Evolutionary conservation across 331 rosid genomes (phyloP).

Genomic region (Ulmus americana): DNA sequence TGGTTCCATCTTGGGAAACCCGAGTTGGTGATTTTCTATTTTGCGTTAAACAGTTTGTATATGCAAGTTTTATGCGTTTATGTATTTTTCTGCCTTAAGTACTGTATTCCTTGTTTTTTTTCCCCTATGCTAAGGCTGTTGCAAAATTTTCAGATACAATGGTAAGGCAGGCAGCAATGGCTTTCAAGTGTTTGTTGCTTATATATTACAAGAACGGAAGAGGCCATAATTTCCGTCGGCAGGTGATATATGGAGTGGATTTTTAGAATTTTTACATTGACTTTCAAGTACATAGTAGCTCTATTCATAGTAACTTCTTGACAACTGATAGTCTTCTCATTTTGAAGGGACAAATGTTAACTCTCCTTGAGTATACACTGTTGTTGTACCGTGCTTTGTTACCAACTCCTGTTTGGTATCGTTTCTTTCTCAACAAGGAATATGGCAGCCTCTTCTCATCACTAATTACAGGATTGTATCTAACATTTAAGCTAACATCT

Average conservation of each 20-base stretch:
- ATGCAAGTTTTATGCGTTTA: neutral
- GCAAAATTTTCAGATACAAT: slow-evolving; percentile 50
- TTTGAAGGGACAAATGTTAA: slow-evolving; percentile 77
- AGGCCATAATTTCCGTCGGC: slow-evolving; percentile 71
- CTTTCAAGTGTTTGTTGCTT: slow-evolving; percentile 76
- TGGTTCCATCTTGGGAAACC: slow-evolving; percentile 5
- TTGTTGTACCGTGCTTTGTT: slow-evolving; percentile 71
- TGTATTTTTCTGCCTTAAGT: slow-evolving; percentile 7
- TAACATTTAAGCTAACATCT: slow-evolving; percentile 79
- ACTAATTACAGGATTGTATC: slow-evolving; percentile 74
- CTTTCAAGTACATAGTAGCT: slow-evolving; percentile 18
- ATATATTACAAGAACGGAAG: slow-evolving; percentile 68
- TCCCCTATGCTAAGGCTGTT: slow-evolving; percentile 12
- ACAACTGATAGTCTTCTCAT: slow-evolving; percentile 29
- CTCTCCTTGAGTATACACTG: slow-evolving; percentile 64
- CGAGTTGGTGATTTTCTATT: neutral
- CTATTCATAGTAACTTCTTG: neutral
- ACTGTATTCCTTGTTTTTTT: neutral
- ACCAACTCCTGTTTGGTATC: slow-evolving; percentile 89
- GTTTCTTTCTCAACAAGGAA: slow-evolving; percentile 76
- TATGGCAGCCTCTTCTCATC: slow-evolving; percentile 87
- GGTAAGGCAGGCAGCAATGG: slow-evolving; percentile 79
- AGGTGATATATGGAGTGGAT: slow-evolving; percentile 39
- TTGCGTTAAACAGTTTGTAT: neutral
- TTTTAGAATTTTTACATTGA: slow-evolving; percentile 18